A percentile compares a stretch with the other conserved stretches of the same genome.
phyloP scores from a whole-genome alignment of 306 rosid species.

The Cucumis cinereus region DNA sequence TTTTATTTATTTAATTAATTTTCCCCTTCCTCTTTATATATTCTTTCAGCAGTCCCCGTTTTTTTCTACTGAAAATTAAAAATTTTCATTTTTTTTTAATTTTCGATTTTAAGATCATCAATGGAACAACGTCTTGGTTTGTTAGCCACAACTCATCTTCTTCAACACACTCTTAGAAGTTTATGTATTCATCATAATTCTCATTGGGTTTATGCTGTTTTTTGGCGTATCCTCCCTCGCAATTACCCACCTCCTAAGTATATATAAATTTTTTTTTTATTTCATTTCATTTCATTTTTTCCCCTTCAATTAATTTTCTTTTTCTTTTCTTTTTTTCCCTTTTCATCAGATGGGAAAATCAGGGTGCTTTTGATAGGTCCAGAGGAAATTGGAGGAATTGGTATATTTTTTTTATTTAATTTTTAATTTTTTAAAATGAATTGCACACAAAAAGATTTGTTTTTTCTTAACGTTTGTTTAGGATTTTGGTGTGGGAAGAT shows the following conservation, averaged over 20 bases:
- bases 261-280: not conserved
- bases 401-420: slow-evolving; percentile 15
- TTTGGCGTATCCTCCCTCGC: slow-evolving; percentile 14
- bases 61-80: no score
- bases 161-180: slow-evolving; percentile 15
- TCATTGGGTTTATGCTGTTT: slow-evolving; percentile 16
- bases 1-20: no score
- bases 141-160: slow-evolving; percentile 15
- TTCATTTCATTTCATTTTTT: not conserved
- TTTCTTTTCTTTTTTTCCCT: not conserved
- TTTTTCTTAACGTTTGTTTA: slow-evolving; percentile 7
- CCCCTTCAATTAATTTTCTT: not conserved
- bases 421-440: no score
- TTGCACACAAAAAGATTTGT: no score
- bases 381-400: slow-evolving; percentile 98
- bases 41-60: no score
- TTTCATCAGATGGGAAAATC: slow-evolving; percentile 82
- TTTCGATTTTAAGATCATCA: no score
- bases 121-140: slow-evolving; percentile 7
- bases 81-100: no score
- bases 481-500: slow-evolving; percentile 99
- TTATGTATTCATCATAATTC: slow-evolving; percentile 13
- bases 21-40: no score
- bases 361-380: slow-evolving; percentile 85
- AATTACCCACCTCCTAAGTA: slow-evolving; percentile 19